Evolutionary conservation across 1,284 basidiomycete species (phyloP).

Genomic region (Marasmius fiardii): DNA sequence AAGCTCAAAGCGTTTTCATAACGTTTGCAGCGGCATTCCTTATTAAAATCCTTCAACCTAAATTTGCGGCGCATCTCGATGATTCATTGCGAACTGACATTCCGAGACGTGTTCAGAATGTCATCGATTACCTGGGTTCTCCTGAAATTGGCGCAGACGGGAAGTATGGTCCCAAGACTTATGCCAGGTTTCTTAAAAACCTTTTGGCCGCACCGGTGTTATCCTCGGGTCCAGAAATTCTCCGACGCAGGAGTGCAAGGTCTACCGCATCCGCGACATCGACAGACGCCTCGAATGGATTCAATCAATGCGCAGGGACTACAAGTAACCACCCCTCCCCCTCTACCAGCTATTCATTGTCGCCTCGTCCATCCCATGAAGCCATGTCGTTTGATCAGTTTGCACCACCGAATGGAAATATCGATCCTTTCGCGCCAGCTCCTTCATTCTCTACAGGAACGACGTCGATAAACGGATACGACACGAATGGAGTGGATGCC

Average conservation of each 20-base stretch:
- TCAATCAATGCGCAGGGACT: slow-evolving; percentile 31
- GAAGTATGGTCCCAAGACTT: slow-evolving; percentile 70
- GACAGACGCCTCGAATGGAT: background rate
- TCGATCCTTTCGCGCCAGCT: slow-evolving; percentile 11
- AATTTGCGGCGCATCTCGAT: slow-evolving; percentile 58
- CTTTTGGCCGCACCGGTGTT: slow-evolving; percentile 51
- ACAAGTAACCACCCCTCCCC: slow-evolving; percentile 31
- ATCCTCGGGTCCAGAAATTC: background rate
- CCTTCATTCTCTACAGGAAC: slow-evolving; percentile 1
- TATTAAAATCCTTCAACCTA: slow-evolving; percentile 74
- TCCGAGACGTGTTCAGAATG: slow-evolving; percentile 54
- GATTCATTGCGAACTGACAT: slow-evolving; percentile 58
- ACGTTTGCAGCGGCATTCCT: slow-evolving; percentile 82
- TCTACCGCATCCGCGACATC: background rate
- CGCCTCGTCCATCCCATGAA: slow-evolving; percentile 36
- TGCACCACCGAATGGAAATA: slow-evolving; percentile 24
- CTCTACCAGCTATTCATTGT: slow-evolving; percentile 32
- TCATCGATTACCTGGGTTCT: slow-evolving; percentile 61
- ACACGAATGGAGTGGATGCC: background rate
- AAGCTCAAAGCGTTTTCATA: slow-evolving; percentile 81
- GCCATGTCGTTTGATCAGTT: slow-evolving; percentile 49
- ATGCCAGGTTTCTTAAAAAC: slow-evolving; percentile 68
- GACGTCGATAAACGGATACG: background rate
- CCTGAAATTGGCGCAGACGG: slow-evolving; percentile 72
- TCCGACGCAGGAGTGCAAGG: background rate